Conservation (phyloP, 192 early-diverging fungal species). For the Coemansia sp. region DNA sequence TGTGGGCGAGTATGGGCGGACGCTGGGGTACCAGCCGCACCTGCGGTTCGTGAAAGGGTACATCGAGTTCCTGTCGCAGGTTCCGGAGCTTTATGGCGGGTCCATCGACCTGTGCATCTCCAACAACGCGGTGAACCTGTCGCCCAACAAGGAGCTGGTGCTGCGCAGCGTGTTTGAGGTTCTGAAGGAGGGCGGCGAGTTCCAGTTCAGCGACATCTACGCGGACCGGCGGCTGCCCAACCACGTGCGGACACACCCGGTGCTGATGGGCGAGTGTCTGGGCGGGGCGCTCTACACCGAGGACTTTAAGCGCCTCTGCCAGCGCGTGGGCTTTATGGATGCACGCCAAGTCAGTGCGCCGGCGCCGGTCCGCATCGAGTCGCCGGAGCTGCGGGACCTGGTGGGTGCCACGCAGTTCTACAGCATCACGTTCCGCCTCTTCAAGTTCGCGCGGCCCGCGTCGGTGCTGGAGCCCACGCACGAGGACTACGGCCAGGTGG, state of each 20-base stretch:
- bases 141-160: constrained; percentile 49
- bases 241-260: constrained; percentile 36
- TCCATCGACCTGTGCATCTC: constrained; percentile 50
- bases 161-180: constrained; percentile 39
- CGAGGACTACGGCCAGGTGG: constrained; percentile 47
- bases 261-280: constrained; percentile 49
- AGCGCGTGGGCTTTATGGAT: constrained; percentile 30
- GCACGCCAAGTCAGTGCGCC: constrained; percentile 30
- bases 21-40: constrained; percentile 46
- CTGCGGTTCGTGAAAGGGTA: constrained; percentile 47
- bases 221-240: constrained; percentile 44
- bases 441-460: constrained; percentile 49
- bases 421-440: constrained; percentile 50
- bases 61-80: constrained; percentile 42
- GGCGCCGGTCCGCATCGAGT: constrained; percentile 32
- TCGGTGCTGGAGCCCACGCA: constrained; percentile 44
- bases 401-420: constrained; percentile 48
- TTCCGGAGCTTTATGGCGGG: constrained; percentile 19
- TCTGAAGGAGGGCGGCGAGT: constrained; percentile 44
- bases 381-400: constrained; percentile 44
- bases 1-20: constrained; percentile 19
- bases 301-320: constrained; percentile 38
- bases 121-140: constrained; percentile 53
- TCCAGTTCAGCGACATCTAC: constrained; percentile 52
- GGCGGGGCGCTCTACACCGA: constrained; percentile 44